phyloP scores from a whole-genome alignment of 164 flowering plant species.

The Berberis vulgaris region DNA sequence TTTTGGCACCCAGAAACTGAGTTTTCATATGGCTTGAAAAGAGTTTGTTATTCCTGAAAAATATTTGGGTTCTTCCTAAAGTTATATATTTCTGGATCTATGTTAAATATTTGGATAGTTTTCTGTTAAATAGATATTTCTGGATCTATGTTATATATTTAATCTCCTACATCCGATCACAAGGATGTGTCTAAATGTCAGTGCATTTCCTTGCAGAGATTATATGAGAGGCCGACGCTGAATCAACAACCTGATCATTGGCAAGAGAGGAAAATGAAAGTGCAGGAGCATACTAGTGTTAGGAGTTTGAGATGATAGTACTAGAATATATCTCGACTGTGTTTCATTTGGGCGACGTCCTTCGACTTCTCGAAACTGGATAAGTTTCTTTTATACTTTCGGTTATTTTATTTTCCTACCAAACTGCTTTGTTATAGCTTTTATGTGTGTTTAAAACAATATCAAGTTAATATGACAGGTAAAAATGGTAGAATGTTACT shows the following conservation, averaged over 20 bases:
- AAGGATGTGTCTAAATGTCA: background rate
- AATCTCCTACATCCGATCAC: too few relatives aligned
- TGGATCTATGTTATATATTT: too few relatives aligned
- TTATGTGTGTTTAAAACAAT: too few relatives aligned
- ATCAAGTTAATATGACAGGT: too few relatives aligned
- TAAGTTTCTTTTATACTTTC: slow-evolving; percentile 44
- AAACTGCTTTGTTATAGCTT: slow-evolving; percentile 1
- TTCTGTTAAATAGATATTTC: too few relatives aligned
- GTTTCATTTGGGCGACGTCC: slow-evolving; percentile 33
- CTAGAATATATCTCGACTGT: slow-evolving; percentile 32
- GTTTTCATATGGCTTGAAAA: too few relatives aligned
- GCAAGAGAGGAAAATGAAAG: background rate
- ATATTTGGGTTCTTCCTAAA: too few relatives aligned
- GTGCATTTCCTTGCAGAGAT: slow-evolving; percentile 33
- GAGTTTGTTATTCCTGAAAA: too few relatives aligned
- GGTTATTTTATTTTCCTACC: slow-evolving; percentile 13
- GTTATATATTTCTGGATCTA: too few relatives aligned
- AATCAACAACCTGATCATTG: slow-evolving; percentile 60
- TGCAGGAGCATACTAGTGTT: slow-evolving; percentile 5
- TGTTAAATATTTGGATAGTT: too few relatives aligned
- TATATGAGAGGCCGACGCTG: slow-evolving; percentile 53
- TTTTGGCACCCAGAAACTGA: too few relatives aligned
- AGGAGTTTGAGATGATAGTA: slow-evolving; percentile 18
- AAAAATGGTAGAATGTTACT: too few relatives aligned
- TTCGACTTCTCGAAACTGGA: slow-evolving; percentile 39